phyloP scores from a whole-genome alignment of 805 yeast species.

The Candida pseudoglaebosa region DNA sequence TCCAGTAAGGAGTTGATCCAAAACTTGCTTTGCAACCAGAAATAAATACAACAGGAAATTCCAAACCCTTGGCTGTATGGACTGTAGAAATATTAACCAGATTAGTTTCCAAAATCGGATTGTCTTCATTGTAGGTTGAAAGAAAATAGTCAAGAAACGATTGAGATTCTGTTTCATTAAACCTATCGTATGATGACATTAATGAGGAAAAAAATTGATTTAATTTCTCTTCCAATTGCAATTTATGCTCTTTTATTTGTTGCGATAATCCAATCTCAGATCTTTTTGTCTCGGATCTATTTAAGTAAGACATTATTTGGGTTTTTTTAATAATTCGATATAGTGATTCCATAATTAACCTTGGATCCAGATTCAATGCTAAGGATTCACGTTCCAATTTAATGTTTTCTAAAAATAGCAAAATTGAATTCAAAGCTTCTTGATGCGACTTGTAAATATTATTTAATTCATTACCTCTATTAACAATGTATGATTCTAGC shows the following conservation, averaged over 20 bases:
- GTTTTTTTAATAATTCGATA: constrained; percentile 27
- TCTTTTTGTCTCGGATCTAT: constrained; percentile 9
- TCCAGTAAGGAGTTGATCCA: constrained; percentile 3
- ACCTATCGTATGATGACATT: constrained; percentile 12
- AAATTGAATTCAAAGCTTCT: background rate
- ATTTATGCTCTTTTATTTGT: constrained; percentile 5
- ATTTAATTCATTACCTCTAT: background rate
- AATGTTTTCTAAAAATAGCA: constrained; percentile 12
- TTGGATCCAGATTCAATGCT: constrained; percentile 27
- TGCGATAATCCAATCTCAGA: background rate
- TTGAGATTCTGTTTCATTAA: constrained; percentile 8
- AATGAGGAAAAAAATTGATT: constrained; percentile 20
- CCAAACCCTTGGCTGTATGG: constrained; percentile 72
- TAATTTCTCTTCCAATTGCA: constrained; percentile 12
- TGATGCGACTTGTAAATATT: constrained; percentile 1
- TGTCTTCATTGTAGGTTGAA: constrained; percentile 36
- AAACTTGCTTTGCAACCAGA: constrained; percentile 10
- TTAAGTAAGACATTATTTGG: constrained; percentile 28
- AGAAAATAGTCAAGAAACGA: constrained; percentile 38
- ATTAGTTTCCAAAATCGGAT: constrained; percentile 20
- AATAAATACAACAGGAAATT: constrained; percentile 65
- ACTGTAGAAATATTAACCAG: constrained; percentile 59
- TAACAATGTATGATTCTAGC: constrained; percentile 2
- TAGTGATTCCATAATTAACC: constrained; percentile 29
- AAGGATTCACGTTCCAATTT: constrained; percentile 15